Conservation (phyloP, 208 protist species). For the Trypanosoma cruzi region DNA sequence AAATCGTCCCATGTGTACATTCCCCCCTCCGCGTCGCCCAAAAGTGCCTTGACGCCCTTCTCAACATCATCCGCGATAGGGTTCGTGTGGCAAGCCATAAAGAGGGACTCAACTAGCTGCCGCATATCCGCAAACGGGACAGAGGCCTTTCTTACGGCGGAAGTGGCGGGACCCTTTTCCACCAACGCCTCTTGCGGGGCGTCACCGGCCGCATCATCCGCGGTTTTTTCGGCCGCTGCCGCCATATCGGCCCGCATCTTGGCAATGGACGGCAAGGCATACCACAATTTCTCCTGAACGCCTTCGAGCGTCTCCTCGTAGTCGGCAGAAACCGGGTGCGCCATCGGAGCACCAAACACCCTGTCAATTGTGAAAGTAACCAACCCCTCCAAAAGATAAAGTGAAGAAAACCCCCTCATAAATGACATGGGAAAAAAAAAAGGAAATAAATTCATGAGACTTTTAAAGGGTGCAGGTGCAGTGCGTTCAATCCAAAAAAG, state of each 20-base stretch:
- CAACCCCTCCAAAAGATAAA: background rate
- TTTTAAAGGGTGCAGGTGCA: background rate
- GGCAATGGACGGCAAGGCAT: constrained; percentile 48
- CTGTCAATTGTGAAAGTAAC: background rate
- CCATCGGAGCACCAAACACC: constrained; percentile 1
- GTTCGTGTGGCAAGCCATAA: constrained; percentile 67
- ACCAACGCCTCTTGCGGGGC: constrained; percentile 19
- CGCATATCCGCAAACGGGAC: constrained; percentile 57
- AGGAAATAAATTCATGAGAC: too few relatives aligned
- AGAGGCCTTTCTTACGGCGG: constrained; percentile 13
- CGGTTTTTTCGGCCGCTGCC: background rate
- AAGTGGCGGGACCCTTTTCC: constrained; percentile 11
- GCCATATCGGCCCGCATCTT: constrained; percentile 16
- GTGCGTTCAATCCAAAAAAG: background rate
- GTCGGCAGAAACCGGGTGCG: background rate
- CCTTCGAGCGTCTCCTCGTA: constrained; percentile 44
- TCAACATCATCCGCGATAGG: constrained; percentile 47
- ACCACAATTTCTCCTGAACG: constrained; percentile 67
- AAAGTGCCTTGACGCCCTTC: constrained; percentile 29
- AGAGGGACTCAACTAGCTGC: constrained; percentile 60
- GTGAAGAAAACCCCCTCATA: background rate
- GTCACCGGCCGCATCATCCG: background rate
- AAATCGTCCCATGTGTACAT: constrained; percentile 50
- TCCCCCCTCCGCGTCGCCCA: constrained; percentile 27
- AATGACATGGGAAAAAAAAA: background rate